phyloP scores from a whole-genome alignment of 495 filamentous ascomycete genomes.

The Tuber magnatum region DNA sequence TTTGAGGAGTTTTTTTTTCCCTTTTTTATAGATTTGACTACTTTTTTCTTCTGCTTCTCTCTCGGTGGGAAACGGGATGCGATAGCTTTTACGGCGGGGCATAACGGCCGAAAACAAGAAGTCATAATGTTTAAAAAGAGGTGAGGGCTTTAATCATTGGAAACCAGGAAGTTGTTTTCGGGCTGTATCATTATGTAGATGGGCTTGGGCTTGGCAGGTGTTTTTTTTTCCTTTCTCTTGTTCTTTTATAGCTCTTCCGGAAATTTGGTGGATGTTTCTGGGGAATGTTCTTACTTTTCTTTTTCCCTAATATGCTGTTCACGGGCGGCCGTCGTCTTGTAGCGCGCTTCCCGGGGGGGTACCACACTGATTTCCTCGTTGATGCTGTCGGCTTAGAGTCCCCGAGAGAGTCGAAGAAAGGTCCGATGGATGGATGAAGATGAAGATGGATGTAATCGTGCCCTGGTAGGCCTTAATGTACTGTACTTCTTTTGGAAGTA shows the following conservation, averaged over 20 bases:
- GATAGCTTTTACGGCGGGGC: background rate
- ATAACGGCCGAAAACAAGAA: background rate
- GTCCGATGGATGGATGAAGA: background rate
- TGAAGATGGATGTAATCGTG: background rate
- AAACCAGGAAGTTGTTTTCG: background rate
- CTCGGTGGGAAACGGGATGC: background rate
- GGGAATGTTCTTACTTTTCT: slow-evolving; percentile 1
- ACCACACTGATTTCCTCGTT: background rate
- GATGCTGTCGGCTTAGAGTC: background rate
- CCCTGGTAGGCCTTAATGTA: background rate
- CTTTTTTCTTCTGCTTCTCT: background rate
- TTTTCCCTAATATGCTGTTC: background rate
- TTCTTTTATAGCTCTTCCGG: background rate
- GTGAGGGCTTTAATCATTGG: background rate
- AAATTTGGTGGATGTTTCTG: background rate
- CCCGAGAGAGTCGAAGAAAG: background rate
- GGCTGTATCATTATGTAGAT: background rate
- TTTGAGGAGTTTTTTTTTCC: slow-evolving; percentile 23
- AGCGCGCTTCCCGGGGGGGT: background rate
- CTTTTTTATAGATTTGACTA: slow-evolving; percentile 16
- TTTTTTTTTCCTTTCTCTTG: background rate
- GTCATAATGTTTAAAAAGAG: background rate
- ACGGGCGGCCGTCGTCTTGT: background rate
- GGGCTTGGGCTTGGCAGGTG: background rate
- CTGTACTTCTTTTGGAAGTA: background rate